Base-by-base conservation (phyloP, 495 filamentous ascomycete species). In the Cenococcum geophilum region DNA sequence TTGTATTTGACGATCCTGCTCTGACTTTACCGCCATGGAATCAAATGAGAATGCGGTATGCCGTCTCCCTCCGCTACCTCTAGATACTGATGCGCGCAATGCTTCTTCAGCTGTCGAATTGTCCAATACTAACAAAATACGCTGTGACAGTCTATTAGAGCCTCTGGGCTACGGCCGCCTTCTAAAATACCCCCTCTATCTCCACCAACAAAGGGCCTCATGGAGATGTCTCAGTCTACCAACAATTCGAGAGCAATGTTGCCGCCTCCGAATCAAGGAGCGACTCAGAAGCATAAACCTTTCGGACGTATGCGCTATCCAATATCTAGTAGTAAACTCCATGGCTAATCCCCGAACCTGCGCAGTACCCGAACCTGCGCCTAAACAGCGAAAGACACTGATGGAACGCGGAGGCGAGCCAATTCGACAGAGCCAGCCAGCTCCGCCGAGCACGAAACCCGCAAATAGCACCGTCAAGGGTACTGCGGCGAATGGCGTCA, bases 191-290 rank as follows among this genome's bases (percentile, higher is more conserved):
- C 8, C 51, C 20, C 11, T 43, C 32, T n/a, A 18, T 21, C 54
- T 9, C 34, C 25, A 14, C 8, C 49, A 21, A 53, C 12, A 14
- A 18, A 12, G 22, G 49, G 49, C 49, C 20, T 56, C 14, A 43
- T 23, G 49, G 84, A 87, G 61, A 80, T 86, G 71, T 81, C 82
- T 58, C 78, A 83, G 4, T 88, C 88, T 4, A 78, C 84, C 57
- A 83, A 76, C 62, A 93, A 93, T 75, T 76, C 83, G 60, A 84
- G 88, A 61, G 79, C 82, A 12, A 71, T 72, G 25, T 76, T 78
- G 40, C 82, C 85, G 23, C 70, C 75, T 25, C 69, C 75, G 21
- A 53, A 60, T 9, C 32, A 21, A 25, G 20, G 3, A 27, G 40
- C 49, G 8, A 32, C 18, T 23, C 48, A 52, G 23, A 79, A 79